A percentile compares a stretch with the other conserved stretches of the same genome.
phyloP scores from a whole-genome alignment of 306 rosid genomes.

The Vigna nakashimae region DNA sequence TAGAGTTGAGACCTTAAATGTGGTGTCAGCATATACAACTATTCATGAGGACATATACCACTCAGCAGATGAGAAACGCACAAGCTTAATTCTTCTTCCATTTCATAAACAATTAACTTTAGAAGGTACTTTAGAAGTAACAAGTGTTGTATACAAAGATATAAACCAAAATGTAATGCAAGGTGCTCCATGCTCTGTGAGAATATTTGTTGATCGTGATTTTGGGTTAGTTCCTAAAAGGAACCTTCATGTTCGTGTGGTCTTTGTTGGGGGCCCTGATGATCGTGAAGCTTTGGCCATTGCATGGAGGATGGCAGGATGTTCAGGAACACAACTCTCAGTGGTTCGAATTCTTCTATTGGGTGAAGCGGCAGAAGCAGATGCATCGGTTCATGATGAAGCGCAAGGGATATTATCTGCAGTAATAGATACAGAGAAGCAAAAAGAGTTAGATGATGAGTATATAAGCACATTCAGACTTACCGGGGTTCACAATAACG shows the following conservation, averaged over 20 bases:
- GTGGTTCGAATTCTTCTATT: slow-evolving; percentile 49
- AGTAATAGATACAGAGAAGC: slow-evolving; percentile 31
- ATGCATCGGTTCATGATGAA: neutral
- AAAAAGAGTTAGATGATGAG: slow-evolving; percentile 53
- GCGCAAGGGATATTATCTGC: slow-evolving; percentile 29
- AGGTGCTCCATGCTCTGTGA: slow-evolving; percentile 51
- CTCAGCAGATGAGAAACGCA: slow-evolving; percentile 40
- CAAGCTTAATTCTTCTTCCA: slow-evolving; percentile 46
- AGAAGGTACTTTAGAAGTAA: slow-evolving; percentile 34
- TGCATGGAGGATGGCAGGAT: slow-evolving; percentile 60
- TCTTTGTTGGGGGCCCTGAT: slow-evolving; percentile 61
- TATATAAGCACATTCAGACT: slow-evolving; percentile 48
- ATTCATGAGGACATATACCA: slow-evolving; percentile 49
- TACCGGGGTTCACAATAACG: slow-evolving; percentile 34
- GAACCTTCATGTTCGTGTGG: slow-evolving; percentile 9
- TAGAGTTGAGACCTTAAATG: slow-evolving; percentile 39
- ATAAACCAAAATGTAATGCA: slow-evolving; percentile 43
- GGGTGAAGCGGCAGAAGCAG: slow-evolving; percentile 39
- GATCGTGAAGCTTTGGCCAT: slow-evolving; percentile 70
- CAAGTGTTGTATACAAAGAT: slow-evolving; percentile 13
- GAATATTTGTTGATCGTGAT: slow-evolving; percentile 47
- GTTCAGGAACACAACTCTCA: slow-evolving; percentile 48
- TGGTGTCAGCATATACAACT: slow-evolving; percentile 46
- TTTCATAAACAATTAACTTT: slow-evolving; percentile 41
- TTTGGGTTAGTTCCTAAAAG: slow-evolving; percentile 9